Percentiles rank a stretch among this genome's conserved stretches.
Conservation (phyloP, 2,329 filamentous ascomycete species). For the Akanthomyces dipterigenus region DNA sequence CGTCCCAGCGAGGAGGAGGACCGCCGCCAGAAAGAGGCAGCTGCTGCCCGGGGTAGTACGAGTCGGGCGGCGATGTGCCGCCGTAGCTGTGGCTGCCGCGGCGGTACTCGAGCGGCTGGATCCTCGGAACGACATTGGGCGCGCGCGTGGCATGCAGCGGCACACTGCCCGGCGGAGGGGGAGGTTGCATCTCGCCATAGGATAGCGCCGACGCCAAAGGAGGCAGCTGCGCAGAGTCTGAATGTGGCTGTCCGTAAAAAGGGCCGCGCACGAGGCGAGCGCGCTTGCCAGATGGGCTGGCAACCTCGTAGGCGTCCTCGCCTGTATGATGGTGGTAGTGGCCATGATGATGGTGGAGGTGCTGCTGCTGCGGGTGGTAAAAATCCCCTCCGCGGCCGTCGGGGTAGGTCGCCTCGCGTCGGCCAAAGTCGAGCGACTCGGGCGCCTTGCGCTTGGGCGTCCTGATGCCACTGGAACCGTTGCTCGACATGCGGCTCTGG, state of each 20-base stretch:
- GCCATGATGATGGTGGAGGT: neutral
- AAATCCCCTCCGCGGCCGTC: neutral
- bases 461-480: conserved; percentile 12
- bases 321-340: conserved; percentile 1
- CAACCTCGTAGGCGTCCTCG: conserved; percentile 12
- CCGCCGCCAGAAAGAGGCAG: neutral
- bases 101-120: conserved; percentile 18
- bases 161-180: neutral
- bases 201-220: conserved; percentile 2
- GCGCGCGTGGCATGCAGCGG: conserved; percentile 13
- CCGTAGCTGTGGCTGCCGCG: conserved; percentile 7
- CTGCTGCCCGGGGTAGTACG: conserved; percentile 1
- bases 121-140: conserved; percentile 18
- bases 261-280: conserved; percentile 14
- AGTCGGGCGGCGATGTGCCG: neutral
- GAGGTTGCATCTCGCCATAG: conserved; percentile 7
- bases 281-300: conserved; percentile 20
- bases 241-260: neutral
- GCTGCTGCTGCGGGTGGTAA: neutral
- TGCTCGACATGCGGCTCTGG: conserved; percentile 14
- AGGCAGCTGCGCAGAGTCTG: conserved; percentile 7
- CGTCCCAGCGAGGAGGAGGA: neutral
- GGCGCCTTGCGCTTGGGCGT: conserved; percentile 20
- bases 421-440: conserved; percentile 12
- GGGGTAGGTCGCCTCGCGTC: neutral